Evolutionary conservation across 78 protist genomes (phyloP), one percentile per base, ranked within the genome.

Genomic region (Salpingoeca rosetta): DNA sequence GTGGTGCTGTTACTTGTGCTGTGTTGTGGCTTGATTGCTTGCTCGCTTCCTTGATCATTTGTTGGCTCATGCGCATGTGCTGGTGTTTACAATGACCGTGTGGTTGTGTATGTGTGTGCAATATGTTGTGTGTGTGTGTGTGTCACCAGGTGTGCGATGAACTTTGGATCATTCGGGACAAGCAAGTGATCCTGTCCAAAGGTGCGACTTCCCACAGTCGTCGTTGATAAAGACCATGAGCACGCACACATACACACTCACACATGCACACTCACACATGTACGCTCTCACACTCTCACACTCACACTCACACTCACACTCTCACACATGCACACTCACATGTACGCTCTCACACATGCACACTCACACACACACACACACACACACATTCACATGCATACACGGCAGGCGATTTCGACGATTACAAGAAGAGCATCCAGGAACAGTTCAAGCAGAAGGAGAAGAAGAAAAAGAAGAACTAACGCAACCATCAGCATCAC

Each of bases 301-400:
- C n/a, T n/a, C n/a, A n/a, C n/a, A n/a, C n/a, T n/a, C n/a, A n/a
- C n/a, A n/a, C n/a, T n/a, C n/a, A n/a, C n/a, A n/a, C n/a, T n/a
- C n/a, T n/a, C n/a, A n/a, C 57, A 45, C 57, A 45, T 12, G 12
- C 57, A 45, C 57, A 45, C 57, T 17, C 57, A 45, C 76, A 72
- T 35, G 28, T 35, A 72, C 76, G 28, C 76, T 28, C 76, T 28
- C 76, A 72, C 76, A 72, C 76, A 72, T 35, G 28, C 76, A 72
- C 76, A 72, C 76, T 28, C 76, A 72, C 76, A 72, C 76, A 72
- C 76, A 72, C 76, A 72, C 76, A 72, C 76, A 72, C 76, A 28
- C 76, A 72, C 76, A 28, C 76, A 72, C 76, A 72, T 35, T 28
- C 76, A 72, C 76, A 38, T 28, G 37, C 82, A 22, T 37, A 78